Percentiles rank a stretch among this genome's conserved stretches.
These are phyloP conservation scores for Nannochloris sp. DNA, from an alignment of 139 green algal genomes.

Conservation along the genomic window DNA sequence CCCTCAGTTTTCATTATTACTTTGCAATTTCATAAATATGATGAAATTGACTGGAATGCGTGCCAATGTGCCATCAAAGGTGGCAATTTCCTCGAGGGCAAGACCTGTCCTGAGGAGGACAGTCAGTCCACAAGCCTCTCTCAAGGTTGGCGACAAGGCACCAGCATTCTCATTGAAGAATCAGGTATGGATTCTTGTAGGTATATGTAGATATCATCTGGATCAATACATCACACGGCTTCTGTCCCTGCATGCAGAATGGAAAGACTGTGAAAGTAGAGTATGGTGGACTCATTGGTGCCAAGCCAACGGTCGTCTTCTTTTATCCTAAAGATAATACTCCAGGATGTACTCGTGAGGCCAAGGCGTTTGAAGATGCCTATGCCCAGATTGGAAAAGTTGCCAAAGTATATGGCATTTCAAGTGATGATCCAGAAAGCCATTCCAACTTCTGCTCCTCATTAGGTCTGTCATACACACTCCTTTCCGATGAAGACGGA, in stretches of 20 bases:
- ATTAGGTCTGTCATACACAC: slow-evolving; percentile 4
- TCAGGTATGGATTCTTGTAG: neutral
- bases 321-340: slow-evolving; percentile 15
- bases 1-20: too few relatives aligned
- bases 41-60: too few relatives aligned
- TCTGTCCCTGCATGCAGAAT: neutral
- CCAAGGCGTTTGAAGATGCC: slow-evolving; percentile 5
- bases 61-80: too few relatives aligned
- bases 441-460: slow-evolving; percentile 7
- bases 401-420: slow-evolving; percentile 10
- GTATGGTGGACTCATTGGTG: slow-evolving; percentile 1
- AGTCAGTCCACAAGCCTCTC: neutral
- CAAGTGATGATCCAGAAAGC: slow-evolving; percentile 1
- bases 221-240: neutral
- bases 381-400: neutral
- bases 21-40: too few relatives aligned
- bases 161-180: slow-evolving; percentile 11
- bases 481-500: slow-evolving; percentile 7
- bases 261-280: neutral
- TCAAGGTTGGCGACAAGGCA: slow-evolving; percentile 5
- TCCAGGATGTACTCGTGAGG: slow-evolving; percentile 5
- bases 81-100: neutral
- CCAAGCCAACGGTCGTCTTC: neutral
- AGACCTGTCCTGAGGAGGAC: neutral
- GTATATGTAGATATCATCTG: neutral